Evolutionary conservation across 2,329 filamentous ascomycete species (phyloP).

Genomic region (Calonectria ilicicola): DNA sequence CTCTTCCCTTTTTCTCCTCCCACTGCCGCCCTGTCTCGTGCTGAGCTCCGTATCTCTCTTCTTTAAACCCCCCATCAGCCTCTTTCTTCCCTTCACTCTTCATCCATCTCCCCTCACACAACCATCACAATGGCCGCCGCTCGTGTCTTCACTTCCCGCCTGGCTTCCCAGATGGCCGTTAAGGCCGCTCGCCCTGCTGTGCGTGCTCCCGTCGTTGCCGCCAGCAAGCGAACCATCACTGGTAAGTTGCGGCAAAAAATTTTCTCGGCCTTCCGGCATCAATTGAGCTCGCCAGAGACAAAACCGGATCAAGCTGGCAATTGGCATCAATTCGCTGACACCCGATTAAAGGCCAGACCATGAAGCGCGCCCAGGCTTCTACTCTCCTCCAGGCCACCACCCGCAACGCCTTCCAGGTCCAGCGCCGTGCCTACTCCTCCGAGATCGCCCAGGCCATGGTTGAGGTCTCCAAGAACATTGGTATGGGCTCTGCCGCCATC

Average conservation of each 20-base stretch:
- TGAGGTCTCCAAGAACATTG: constrained; percentile 90
- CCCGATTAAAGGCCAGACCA: constrained; percentile 67
- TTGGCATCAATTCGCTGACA: constrained; percentile 47
- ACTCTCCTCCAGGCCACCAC: constrained; percentile 75
- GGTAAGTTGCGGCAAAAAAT: constrained; percentile 66
- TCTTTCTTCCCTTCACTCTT: constrained; percentile 42
- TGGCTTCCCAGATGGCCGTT: constrained; percentile 81
- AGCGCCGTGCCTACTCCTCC: constrained; percentile 84
- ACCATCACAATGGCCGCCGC: constrained; percentile 83
- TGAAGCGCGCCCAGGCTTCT: constrained; percentile 79
- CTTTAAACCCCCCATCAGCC: constrained; percentile 49
- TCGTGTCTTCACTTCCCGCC: constrained; percentile 82
- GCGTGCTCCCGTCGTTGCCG: constrained; percentile 71
- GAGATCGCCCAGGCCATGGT: constrained; percentile 91
- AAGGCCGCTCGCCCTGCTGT: constrained; percentile 84
- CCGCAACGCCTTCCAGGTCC: constrained; percentile 73
- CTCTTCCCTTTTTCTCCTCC: constrained; percentile 57
- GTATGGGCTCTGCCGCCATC: constrained; percentile 90
- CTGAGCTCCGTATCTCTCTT: constrained; percentile 49
- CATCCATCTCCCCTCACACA: constrained; percentile 52
- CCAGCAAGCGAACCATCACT: constrained; percentile 81
- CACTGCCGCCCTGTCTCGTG: constrained; percentile 49
- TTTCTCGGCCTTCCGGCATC: constrained; percentile 43
- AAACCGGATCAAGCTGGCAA: constrained; percentile 47
- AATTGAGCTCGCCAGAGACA: constrained; percentile 41